Conservation (phyloP, 768 basidiomycete genomes). For the Naganishia onofrii region DNA sequence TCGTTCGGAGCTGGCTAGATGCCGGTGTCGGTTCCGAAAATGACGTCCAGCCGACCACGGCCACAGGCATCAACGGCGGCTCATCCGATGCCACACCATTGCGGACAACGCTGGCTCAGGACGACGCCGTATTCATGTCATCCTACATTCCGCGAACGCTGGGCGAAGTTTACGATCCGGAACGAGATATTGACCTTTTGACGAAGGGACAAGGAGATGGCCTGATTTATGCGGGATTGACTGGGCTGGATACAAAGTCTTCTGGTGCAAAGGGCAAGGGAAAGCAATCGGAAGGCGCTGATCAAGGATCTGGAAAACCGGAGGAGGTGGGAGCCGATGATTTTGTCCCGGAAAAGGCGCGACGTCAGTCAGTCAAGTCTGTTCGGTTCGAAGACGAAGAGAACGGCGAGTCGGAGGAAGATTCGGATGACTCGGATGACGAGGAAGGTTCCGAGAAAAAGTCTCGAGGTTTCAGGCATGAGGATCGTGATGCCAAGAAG, state of each 20-base stretch:
- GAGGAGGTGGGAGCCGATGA: constrained; percentile 36
- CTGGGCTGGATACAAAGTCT: constrained; percentile 60
- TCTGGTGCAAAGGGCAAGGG: constrained; percentile 30
- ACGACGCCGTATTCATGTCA: constrained; percentile 82
- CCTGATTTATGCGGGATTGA: constrained; percentile 83
- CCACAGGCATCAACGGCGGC: background rate
- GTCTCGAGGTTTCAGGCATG: constrained; percentile 83
- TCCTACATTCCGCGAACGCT: constrained; percentile 91
- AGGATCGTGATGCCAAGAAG: constrained; percentile 88
- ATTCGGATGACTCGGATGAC: constrained; percentile 39
- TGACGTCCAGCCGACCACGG: constrained; percentile 28
- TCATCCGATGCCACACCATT: background rate
- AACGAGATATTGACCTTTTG: constrained; percentile 79
- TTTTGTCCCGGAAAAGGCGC: constrained; percentile 8
- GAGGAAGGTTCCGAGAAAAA: constrained; percentile 58
- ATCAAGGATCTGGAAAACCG: background rate
- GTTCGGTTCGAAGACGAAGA: constrained; percentile 46
- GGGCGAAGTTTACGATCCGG: constrained; percentile 90
- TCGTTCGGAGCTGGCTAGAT: constrained; percentile 53
- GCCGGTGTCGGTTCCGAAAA: constrained; percentile 29
- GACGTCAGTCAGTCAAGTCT: constrained; percentile 33
- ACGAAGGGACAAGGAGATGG: constrained; percentile 66
- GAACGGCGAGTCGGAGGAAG: constrained; percentile 52
- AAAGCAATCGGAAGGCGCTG: constrained; percentile 36
- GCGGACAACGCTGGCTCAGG: constrained; percentile 44